Percentiles rank a stretch among this genome's conserved stretches.
These are phyloP conservation scores for Climacium dendroides DNA, from an alignment of 225 moss, liverwort and hornwort genomes.

Conservation along the genomic window DNA sequence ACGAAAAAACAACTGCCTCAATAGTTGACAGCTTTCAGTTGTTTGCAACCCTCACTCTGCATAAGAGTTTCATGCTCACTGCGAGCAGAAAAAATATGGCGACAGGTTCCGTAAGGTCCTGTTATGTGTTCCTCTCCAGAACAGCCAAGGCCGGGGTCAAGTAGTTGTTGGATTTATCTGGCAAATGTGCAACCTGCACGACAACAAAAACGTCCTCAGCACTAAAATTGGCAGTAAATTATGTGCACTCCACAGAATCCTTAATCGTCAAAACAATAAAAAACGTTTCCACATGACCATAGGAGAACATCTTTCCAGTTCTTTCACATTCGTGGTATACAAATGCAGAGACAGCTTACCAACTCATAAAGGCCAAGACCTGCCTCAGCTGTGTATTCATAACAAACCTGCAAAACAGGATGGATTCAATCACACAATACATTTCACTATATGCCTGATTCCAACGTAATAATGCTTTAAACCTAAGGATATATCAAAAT, in stretches of 20 bases:
- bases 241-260: neutral
- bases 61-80: neutral
- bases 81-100: neutral
- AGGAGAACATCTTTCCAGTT: neutral
- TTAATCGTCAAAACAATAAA: neutral
- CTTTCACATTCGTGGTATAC: neutral
- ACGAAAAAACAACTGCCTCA: neutral
- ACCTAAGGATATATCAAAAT: neutral
- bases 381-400: conserved; percentile 61
- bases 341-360: conserved; percentile 19
- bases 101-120: neutral
- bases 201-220: neutral
- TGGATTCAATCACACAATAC: neutral
- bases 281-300: neutral
- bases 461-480: neutral
- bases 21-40: neutral
- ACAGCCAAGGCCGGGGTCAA: conserved; percentile 84
- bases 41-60: neutral
- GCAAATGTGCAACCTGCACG: conserved; percentile 76
- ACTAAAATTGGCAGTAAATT: neutral
- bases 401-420: conserved; percentile 54
- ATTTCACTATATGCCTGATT: neutral
- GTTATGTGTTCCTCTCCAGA: conserved; percentile 72
- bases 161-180: conserved; percentile 92
- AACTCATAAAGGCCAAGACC: conserved; percentile 84